These are phyloP conservation scores for Melampsora medusae DNA, from an alignment of 1,284 basidiomycete genomes.

Conservation along the genomic window DNA sequence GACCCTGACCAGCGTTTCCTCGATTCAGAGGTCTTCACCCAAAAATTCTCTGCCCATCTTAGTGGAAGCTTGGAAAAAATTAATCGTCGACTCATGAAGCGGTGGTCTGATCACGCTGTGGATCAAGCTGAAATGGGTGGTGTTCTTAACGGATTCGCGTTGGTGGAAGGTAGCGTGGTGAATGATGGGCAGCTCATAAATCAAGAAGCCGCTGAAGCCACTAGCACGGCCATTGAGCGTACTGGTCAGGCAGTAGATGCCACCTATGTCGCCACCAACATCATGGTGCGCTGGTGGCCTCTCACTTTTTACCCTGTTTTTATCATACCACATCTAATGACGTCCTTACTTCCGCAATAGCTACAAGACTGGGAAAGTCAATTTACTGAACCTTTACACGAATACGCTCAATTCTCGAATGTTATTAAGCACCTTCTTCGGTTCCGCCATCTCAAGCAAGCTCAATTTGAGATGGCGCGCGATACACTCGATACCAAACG, in stretches of 20 bases:
- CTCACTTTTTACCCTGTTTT: conserved; percentile 16
- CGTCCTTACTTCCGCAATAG: conserved; percentile 57
- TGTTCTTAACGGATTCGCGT: conserved; percentile 88
- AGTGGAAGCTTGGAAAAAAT: conserved; percentile 92
- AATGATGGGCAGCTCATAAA: conserved; percentile 44
- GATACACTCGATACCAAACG: conserved; percentile 83
- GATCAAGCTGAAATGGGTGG: conserved; percentile 95
- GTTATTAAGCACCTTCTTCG: conserved; percentile 91
- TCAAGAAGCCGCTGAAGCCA: conserved; percentile 58
- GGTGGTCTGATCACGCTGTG: conserved; percentile 86
- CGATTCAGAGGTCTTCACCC: conserved; percentile 93
- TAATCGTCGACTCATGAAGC: conserved; percentile 81
- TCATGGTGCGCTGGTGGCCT: conserved; percentile 63
- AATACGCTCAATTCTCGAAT: conserved; percentile 88
- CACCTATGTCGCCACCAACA: conserved; percentile 86
- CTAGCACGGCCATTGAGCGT: conserved; percentile 80
- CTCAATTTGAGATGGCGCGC: conserved; percentile 94
- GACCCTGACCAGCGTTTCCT: conserved; percentile 88
- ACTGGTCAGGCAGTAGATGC: conserved; percentile 93
- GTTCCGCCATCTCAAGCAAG: conserved; percentile 96
- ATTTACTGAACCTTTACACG: conserved; percentile 92
- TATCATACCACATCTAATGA: conserved; percentile 28
- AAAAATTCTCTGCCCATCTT: conserved; percentile 90
- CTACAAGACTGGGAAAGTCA: conserved; percentile 85
- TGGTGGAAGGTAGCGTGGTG: conserved; percentile 65